A percentile compares a stretch with the other conserved stretches of the same genome.
Conservation (phyloP, 768 basidiomycete species). For the Cystofilobasidium ferigula region DNA sequence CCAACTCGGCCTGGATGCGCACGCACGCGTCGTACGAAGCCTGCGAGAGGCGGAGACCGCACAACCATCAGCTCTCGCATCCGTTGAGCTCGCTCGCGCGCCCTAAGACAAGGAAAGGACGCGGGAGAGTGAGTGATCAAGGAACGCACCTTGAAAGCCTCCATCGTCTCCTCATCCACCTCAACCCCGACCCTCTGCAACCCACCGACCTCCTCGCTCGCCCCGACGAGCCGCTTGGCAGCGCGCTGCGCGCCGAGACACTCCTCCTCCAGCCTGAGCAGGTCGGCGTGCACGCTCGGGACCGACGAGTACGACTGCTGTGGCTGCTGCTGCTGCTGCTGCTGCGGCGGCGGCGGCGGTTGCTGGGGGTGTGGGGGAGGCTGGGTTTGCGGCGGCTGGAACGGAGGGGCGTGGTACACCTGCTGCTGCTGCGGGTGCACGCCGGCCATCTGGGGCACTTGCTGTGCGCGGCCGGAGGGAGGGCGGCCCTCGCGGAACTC, state of each 20-base stretch:
- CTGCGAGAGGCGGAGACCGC: background rate
- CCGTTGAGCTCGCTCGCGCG: no score
- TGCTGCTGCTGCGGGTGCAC: no score
- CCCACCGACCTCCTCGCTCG: background rate
- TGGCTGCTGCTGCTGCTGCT: conserved; percentile 10
- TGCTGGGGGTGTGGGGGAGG: background rate
- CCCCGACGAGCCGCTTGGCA: background rate
- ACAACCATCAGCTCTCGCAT: no score
- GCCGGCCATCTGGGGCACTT: no score
- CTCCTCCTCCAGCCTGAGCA: conserved; percentile 16
- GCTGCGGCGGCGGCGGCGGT: background rate
- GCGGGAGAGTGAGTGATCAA: no score
- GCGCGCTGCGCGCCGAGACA: background rate
- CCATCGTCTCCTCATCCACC: background rate
- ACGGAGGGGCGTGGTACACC: no score
- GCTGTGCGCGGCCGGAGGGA: no score
- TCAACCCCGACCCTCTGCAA: background rate
- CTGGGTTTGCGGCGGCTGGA: no score
- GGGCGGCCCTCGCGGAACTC: conserved; percentile 2
- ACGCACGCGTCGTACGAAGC: conserved; percentile 19
- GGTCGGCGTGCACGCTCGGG: conserved; percentile 8
- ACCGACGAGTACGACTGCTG: background rate
- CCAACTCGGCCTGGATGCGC: conserved; percentile 16
- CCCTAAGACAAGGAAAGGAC: no score
- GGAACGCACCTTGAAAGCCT: background rate